Conservation (phyloP, 371 early-diverging fungal genomes). For the Mucor racemosus region DNA sequence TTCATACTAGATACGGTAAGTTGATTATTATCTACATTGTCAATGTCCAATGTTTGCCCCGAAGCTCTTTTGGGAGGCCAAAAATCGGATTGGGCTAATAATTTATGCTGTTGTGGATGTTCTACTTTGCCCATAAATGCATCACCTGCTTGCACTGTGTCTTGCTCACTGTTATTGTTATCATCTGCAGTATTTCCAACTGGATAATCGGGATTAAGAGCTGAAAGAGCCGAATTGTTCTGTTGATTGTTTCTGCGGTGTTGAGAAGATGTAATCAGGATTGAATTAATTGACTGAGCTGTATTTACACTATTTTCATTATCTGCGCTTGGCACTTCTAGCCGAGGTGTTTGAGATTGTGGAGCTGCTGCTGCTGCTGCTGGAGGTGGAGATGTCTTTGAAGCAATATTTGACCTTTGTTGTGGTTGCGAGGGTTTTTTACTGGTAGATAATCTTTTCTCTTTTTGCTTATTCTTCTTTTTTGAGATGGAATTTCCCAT, state of each 20-base stretch:
- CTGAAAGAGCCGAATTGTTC: slow-evolving; percentile 37
- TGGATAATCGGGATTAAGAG: slow-evolving; percentile 53
- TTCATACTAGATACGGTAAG: slow-evolving; percentile 51
- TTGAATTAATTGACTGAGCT: slow-evolving; percentile 53
- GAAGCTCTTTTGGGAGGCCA: slow-evolving; percentile 40
- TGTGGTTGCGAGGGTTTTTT: not conserved
- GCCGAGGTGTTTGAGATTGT: not conserved
- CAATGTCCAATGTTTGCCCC: slow-evolving; percentile 16
- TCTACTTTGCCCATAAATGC: slow-evolving; percentile 39
- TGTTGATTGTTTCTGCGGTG: slow-evolving; percentile 7
- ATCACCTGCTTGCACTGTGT: slow-evolving; percentile 18
- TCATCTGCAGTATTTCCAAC: slow-evolving; percentile 5
- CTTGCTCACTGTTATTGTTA: slow-evolving; percentile 7
- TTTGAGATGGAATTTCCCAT: slow-evolving; percentile 7
- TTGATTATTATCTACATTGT: slow-evolving; percentile 36
- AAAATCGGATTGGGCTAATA: slow-evolving; percentile 40
- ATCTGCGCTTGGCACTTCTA: slow-evolving; percentile 23
- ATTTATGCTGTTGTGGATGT: slow-evolving; percentile 44
- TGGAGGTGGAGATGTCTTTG: not conserved
- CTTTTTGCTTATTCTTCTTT: slow-evolving; percentile 6
- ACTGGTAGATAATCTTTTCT: not conserved
- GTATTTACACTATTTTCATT: slow-evolving; percentile 54
- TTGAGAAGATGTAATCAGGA: slow-evolving; percentile 39
- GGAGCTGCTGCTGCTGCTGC: not conserved
- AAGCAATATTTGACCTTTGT: not conserved